Evolutionary conservation across 345 rosid species (phyloP).

Genomic region (Euphorbia lathyris): DNA sequence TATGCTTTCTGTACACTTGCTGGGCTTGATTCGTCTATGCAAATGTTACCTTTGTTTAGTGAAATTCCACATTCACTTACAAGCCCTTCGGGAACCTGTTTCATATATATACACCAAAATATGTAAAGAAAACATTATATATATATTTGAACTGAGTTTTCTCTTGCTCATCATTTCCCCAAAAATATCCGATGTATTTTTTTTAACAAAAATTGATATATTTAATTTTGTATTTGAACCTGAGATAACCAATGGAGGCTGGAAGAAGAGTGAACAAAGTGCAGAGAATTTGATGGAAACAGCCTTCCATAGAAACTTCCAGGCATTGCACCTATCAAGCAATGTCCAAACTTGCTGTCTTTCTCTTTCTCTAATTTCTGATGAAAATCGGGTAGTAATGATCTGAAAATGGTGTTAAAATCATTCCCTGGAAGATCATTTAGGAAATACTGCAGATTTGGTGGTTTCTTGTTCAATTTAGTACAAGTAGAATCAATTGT

Average conservation of each 20-base stretch:
- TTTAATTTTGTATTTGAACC: constrained; percentile 21
- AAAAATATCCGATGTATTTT: no score
- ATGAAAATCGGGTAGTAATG: background rate
- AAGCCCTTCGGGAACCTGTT: background rate
- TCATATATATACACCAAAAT: no score
- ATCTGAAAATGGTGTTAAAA: no score
- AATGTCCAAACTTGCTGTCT: background rate
- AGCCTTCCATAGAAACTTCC: background rate
- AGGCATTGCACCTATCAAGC: background rate
- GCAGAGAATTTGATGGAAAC: background rate
- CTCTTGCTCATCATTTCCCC: no score
- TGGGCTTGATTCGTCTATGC: constrained; percentile 34
- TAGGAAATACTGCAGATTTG: background rate
- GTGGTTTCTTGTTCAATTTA: no score
- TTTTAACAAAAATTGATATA: no score
- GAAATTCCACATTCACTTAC: background rate
- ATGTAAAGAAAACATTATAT: no score
- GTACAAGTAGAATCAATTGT: no score
- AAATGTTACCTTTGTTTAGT: constrained; percentile 17
- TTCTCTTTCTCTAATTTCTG: background rate
- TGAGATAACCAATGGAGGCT: constrained; percentile 4
- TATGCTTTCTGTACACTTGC: constrained; percentile 34
- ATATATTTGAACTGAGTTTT: no score
- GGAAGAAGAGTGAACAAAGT: background rate
- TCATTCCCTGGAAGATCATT: no score